Evolutionary conservation across 179 eudicot species (phyloP).

Genomic region (Nepenthes alata): DNA sequence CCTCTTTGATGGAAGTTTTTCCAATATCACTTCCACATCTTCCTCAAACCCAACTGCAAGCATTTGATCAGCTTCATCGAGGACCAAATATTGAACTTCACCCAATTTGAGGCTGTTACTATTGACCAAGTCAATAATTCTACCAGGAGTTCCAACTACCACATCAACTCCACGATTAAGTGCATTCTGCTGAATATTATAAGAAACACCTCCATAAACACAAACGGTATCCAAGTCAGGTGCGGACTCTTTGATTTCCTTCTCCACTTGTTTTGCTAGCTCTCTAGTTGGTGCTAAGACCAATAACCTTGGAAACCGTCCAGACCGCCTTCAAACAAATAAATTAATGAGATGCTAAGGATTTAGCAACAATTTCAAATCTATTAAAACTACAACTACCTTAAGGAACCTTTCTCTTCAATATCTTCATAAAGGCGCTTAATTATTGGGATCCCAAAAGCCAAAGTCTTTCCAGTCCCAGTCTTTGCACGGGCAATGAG

Average conservation of each 20-base stretch:
- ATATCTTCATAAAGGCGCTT: constrained; percentile 51
- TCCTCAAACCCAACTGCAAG: constrained; percentile 98
- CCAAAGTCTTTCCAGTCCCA: constrained; percentile 92
- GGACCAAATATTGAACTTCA: constrained; percentile 79
- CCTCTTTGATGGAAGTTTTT: constrained; percentile 61
- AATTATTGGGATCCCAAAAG: constrained; percentile 82
- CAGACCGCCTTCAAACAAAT: constrained; percentile 38
- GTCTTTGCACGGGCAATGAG: constrained; percentile 95
- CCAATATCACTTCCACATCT: constrained; percentile 76
- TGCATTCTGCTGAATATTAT: constrained; percentile 50
- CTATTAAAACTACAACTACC: constrained; percentile 26
- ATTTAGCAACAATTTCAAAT: background rate
- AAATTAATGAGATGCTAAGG: constrained; percentile 4
- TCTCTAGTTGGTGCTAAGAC: constrained; percentile 97
- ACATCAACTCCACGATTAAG: constrained; percentile 88
- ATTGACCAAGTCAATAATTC: constrained; percentile 72
- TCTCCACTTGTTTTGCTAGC: constrained; percentile 91
- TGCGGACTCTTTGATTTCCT: constrained; percentile 89
- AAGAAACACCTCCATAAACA: constrained; percentile 92
- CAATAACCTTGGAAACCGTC: constrained; percentile 72
- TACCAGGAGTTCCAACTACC: constrained; percentile 96
- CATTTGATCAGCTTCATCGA: constrained; percentile 99
- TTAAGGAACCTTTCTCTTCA: constrained; percentile 32
- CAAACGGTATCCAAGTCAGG: constrained; percentile 88
- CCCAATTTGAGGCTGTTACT: constrained; percentile 55